Evolutionary conservation across 1,284 basidiomycete species (phyloP), one percentile per base, ranked within the genome.

Genomic region (Moesziomyces globuligerus): DNA sequence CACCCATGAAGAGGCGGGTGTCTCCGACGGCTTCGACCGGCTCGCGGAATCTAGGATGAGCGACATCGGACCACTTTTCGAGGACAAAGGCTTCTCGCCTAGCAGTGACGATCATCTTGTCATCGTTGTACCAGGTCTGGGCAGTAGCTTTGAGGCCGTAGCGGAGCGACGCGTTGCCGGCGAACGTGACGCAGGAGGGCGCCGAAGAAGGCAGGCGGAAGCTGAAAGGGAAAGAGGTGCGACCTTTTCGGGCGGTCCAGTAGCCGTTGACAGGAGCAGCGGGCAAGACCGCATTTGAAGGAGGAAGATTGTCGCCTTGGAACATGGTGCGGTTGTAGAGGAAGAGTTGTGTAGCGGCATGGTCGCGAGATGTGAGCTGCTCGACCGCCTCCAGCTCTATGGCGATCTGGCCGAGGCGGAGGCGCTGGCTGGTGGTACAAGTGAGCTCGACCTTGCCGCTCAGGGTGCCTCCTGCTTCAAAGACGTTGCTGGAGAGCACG

Each of bases 1-100:
- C 78, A 4, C 78, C 78, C 74, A 79, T 78, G 58, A 79, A 79
- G 24, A 79, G 57, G 8, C 75, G 60, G 18, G 78, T 78, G 24
- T 79, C 78, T 7, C 65, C 76, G 6, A 79, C 67, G 11, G 55
- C 72, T 29, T 79, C 74, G 42, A 75, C 49, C 10, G 76, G 75
- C 48, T 75, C 56, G 21, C 44, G 42, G 48, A 69, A 78, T 32
- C 48, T 47, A 28, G 57, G 57, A 34, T 70, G 48, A 24, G 44
- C 32, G 44, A 73, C 64, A 47, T 76, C 74, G 15, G 72, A 37
- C 76, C 78, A 79, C 40, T 62, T 66, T 42, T 79, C 78, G 15
- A 78, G 68, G 24, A 78, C 78, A 18, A 71, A 69, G 3, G 76
- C 78, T 26, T 79, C 76, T 20, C 58, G 50, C 11, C 69, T 48